Evolutionary conservation across 208 protist species (phyloP).

Genomic region (Lotmaria passim): DNA sequence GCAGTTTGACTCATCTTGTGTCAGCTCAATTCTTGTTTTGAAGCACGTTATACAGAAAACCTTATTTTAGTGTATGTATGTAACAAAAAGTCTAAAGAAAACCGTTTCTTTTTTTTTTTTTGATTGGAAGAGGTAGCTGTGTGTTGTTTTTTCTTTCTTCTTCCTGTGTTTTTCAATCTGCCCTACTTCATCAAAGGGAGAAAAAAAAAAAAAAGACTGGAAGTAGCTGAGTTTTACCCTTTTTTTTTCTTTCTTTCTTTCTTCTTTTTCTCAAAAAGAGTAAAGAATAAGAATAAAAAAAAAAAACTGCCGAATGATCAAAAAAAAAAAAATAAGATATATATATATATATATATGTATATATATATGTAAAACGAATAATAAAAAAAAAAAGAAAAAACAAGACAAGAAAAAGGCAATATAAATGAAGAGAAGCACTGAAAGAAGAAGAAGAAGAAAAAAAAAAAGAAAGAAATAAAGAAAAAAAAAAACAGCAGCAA

Average conservation of each 20-base stretch:
- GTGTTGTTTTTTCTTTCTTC: background rate
- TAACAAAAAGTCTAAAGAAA: no score
- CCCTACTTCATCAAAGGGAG: no score
- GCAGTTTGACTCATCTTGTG: background rate
- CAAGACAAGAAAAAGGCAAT: background rate
- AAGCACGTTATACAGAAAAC: no score
- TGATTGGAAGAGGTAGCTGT: no score
- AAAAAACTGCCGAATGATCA: background rate
- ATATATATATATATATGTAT: background rate
- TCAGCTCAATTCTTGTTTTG: no score
- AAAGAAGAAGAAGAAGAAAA: background rate
- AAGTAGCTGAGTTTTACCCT: background rate
- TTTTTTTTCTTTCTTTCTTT: background rate
- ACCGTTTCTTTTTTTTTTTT: background rate
- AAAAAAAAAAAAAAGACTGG: no score
- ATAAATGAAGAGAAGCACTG: background rate
- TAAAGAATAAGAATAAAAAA: background rate
- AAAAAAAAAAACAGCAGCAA: no score
- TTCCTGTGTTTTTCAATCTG: background rate
- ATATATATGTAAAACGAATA: background rate
- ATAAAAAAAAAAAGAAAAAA: background rate
- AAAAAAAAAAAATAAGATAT: background rate
- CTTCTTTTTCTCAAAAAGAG: no score
- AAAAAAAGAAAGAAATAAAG: background rate
- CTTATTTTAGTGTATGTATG: no score